phyloP scores from a whole-genome alignment of 192 early-diverging fungal genomes.

The Mortierella claussenii region DNA sequence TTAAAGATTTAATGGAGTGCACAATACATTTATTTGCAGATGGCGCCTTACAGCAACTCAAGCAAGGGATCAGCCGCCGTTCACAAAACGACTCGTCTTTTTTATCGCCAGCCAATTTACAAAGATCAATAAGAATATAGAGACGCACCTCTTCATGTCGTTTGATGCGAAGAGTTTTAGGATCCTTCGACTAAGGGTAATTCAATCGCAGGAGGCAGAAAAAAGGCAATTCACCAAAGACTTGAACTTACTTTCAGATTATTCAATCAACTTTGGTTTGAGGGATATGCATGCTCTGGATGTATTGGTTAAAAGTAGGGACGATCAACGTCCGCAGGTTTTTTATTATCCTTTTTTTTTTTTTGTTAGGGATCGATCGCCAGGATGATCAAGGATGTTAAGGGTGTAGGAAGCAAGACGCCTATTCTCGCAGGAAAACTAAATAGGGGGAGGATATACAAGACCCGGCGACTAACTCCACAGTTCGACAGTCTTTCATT shows the following conservation, averaged over 20 bases:
- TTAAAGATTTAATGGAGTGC: constrained; percentile 1
- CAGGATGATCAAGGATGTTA: background rate
- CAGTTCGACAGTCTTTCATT: too few relatives aligned
- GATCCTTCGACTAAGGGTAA: constrained; percentile 28
- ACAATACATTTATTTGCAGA: too few relatives aligned
- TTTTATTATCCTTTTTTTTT: background rate
- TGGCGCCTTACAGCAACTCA: too few relatives aligned
- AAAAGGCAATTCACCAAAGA: background rate
- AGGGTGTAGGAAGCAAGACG: background rate
- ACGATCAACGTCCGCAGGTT: too few relatives aligned
- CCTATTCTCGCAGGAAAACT: background rate
- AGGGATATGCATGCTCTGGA: too few relatives aligned
- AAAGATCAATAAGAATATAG: constrained; percentile 15
- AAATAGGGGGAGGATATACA: background rate
- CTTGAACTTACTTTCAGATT: constrained; percentile 23
- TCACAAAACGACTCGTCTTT: background rate
- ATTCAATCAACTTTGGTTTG: too few relatives aligned
- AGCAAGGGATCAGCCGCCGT: too few relatives aligned
- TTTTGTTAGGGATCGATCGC: background rate
- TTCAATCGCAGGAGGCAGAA: background rate
- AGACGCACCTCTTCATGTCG: constrained; percentile 34
- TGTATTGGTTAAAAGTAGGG: too few relatives aligned
- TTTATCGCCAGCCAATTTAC: constrained; percentile 28
- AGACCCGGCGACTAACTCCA: too few relatives aligned
- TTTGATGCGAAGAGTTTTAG: constrained; percentile 54